Conservation (phyloP, 208 protist genomes). For the Trichomonas vaginalis region DNA sequence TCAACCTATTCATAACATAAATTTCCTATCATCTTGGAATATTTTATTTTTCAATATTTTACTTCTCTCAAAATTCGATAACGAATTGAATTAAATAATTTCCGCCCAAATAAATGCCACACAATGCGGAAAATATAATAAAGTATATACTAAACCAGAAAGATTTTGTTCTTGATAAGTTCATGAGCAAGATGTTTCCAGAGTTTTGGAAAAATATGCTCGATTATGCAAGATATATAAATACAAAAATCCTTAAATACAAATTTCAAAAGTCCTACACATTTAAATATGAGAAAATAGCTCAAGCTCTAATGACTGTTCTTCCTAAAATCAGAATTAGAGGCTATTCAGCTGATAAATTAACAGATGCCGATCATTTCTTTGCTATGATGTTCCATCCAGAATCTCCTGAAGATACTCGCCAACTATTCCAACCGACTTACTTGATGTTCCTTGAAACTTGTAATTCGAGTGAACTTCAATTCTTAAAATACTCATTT, state of each 20-base stretch:
- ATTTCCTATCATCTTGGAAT: no score
- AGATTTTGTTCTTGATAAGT: not conserved
- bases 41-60: no score
- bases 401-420: not conserved
- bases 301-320: not conserved
- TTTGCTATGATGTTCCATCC: not conserved
- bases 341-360: not conserved
- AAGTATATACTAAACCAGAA: not conserved
- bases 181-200: not conserved
- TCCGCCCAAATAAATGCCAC: no score
- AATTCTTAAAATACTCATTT: not conserved
- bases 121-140: not conserved
- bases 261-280: not conserved
- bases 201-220: not conserved
- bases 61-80: no score
- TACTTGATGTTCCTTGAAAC: not conserved
- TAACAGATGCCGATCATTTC: not conserved
- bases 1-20: no score
- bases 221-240: not conserved
- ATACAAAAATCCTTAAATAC: not conserved
- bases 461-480: not conserved
- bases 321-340: not conserved
- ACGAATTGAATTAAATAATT: no score
- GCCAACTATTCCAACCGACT: not conserved
- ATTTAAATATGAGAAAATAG: not conserved